A percentile compares a stretch with the other conserved stretches of the same genome.
These are phyloP conservation scores for Umbelopsis sp. DNA, from an alignment of 192 early-diverging fungal species.

Conservation along the genomic window DNA sequence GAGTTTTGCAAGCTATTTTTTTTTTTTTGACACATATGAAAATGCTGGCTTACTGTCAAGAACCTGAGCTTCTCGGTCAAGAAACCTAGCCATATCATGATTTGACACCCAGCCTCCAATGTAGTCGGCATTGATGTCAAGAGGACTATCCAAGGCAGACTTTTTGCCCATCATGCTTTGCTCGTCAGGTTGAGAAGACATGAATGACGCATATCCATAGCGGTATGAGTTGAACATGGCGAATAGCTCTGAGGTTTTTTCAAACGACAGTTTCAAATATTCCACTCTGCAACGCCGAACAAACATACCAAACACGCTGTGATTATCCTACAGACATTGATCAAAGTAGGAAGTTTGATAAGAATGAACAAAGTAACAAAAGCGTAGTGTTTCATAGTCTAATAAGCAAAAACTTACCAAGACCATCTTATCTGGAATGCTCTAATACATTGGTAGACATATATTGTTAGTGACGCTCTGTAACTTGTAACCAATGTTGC, in stretches of 20 bases:
- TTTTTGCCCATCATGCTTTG: conserved; percentile 13
- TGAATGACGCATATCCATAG: conserved; percentile 1
- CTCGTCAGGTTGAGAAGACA: conserved; percentile 13
- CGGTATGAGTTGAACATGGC: conserved; percentile 34
- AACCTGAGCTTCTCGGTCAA: conserved; percentile 27
- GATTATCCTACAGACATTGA: conserved; percentile 29
- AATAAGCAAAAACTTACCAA: background rate
- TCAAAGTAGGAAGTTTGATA: background rate
- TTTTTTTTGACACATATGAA: background rate
- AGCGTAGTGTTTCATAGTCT: too few species aligned
- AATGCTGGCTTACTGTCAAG: background rate
- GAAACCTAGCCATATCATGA: conserved; percentile 23
- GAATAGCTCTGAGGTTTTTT: conserved; percentile 30
- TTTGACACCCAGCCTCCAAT: conserved; percentile 24
- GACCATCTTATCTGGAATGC: conserved; percentile 10
- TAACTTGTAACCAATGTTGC: too few species aligned
- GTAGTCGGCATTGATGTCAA: conserved; percentile 8
- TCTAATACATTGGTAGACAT: background rate
- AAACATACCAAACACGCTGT: conserved; percentile 44
- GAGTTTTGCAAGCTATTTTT: too few species aligned
- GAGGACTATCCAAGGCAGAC: conserved; percentile 10
- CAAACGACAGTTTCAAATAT: conserved; percentile 34
- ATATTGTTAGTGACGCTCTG: background rate
- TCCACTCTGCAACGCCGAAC: conserved; percentile 42
- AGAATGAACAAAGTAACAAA: too few species aligned